Percentiles rank a stretch among this genome's conserved stretches.
Evolutionary conservation across 768 basidiomycete genomes (phyloP).

Genomic region (Amanita polypyramis): DNA sequence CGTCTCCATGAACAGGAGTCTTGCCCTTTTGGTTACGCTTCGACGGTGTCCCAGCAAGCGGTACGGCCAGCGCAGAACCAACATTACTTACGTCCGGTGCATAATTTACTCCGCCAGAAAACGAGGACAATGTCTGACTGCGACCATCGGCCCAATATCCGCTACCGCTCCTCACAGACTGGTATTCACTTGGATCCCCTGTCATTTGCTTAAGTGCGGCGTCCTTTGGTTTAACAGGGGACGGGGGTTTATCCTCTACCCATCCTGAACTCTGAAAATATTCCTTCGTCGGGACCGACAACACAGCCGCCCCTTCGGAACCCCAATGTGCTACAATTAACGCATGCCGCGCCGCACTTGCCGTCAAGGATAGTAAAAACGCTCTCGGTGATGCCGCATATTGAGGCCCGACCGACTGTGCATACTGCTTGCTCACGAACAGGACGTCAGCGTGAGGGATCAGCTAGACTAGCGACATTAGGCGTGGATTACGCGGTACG

Average conservation of each 20-base stretch:
- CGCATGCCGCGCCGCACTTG: conserved; percentile 60
- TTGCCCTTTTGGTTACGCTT: conserved; percentile 18
- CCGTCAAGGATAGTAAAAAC: conserved; percentile 63
- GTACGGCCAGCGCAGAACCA: conserved; percentile 12
- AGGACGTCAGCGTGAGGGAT: conserved; percentile 76
- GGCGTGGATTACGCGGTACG: conserved; percentile 1
- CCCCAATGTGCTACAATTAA: conserved; percentile 81
- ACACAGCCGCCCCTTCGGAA: conserved; percentile 65
- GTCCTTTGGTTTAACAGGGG: neutral
- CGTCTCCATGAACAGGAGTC: conserved; percentile 23
- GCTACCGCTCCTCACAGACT: conserved; percentile 55
- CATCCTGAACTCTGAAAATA: conserved; percentile 83
- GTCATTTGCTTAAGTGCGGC: conserved; percentile 4
- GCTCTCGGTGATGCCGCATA: conserved; percentile 62
- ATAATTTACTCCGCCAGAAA: conserved; percentile 32
- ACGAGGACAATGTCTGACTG: conserved; percentile 44
- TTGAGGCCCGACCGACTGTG: conserved; percentile 46
- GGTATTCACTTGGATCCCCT: conserved; percentile 21
- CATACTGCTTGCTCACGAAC: conserved; percentile 70
- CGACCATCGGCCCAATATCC: conserved; percentile 65
- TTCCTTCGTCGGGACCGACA: conserved; percentile 74
- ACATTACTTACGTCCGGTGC: conserved; percentile 21
- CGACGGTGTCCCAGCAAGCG: conserved; percentile 12
- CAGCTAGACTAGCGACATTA: conserved; percentile 33
- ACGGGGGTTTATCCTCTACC: conserved; percentile 41